These are phyloP conservation scores for Aspergillus piperis DNA, from an alignment of 2,329 filamentous ascomycete genomes.

Conservation along the genomic window DNA sequence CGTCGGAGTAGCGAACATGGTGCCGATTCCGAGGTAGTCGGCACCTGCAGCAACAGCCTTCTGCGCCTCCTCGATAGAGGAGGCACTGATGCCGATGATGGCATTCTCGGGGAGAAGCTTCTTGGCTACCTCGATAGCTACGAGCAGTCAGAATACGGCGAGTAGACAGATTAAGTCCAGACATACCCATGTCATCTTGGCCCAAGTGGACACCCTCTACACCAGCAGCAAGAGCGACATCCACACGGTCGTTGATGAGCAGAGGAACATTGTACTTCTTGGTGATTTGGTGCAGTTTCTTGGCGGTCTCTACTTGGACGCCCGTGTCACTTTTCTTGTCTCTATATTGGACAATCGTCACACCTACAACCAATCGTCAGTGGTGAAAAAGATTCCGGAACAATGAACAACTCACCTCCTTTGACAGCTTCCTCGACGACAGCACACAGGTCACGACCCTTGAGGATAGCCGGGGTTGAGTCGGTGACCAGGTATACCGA, in stretches of 20 bases:
- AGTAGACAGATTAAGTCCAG: not conserved
- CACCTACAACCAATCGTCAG: conserved; percentile 49
- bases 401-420: conserved; percentile 58
- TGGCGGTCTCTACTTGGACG: conserved; percentile 68
- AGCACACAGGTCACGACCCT: conserved; percentile 65
- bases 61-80: conserved; percentile 70
- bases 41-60: conserved; percentile 74
- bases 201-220: conserved; percentile 94
- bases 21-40: conserved; percentile 88
- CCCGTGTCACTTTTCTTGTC: conserved; percentile 81
- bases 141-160: conserved; percentile 7
- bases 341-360: conserved; percentile 84
- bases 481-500: conserved; percentile 90
- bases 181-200: conserved; percentile 83
- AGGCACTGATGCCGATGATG: conserved; percentile 88
- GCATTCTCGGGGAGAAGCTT: conserved; percentile 71
- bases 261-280: conserved; percentile 70
- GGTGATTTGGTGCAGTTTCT: conserved; percentile 71
- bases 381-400: not conserved
- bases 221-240: conserved; percentile 80
- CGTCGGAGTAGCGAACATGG: conserved; percentile 83
- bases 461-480: conserved; percentile 82
- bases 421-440: conserved; percentile 75
- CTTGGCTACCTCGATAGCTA: conserved; percentile 66
- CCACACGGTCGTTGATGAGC: conserved; percentile 89